Evolutionary conservation across 2,329 filamentous ascomycete genomes (phyloP), one percentile per base, ranked within the genome.

Genomic region (Bipolaris victoriae): DNA sequence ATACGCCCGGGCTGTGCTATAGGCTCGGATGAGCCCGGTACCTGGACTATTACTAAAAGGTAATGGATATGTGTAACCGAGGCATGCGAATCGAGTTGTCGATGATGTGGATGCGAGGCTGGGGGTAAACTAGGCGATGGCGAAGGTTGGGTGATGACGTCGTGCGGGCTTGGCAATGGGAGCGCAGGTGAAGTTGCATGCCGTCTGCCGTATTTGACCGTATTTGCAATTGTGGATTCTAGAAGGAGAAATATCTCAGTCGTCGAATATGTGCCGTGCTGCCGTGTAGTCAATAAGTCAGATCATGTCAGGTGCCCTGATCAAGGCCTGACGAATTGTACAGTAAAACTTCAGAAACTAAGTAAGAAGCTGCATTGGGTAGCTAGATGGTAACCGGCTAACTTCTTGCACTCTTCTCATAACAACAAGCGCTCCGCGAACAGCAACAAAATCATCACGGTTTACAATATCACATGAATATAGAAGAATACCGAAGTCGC

Each of bases 111-210:
- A 39, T 49, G 44, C 31, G 57, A 13, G 43, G 33, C 35, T 45
- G 47, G 35, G 41, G 41, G 41, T 15, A 7, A 7, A 36, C 54
- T 57, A 50, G 48, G 43, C 62, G 63, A 66, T 61, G 52, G 43
- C 47, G 26, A 36, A 15, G 37, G 40, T 24, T 53, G 20, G 26
- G 41, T 53, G 48, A 59, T 64, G 63, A 66, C 63, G 63, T 63
- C 57, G 37, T 58, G 24, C 41, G 44, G 56, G 15, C 58, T 61
- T 63, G 58, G 60, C 60, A 35, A 48, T 55, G 26, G 45, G 52
- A 49, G 52, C 37, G 11, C n/a, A 26, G 35, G 39, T 41, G 26
- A 31, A 45, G 3, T 29, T 29, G 16, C n/a, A 45, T 26, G 43
- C 16, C n/a, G 13, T 39, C 16, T 39, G 43, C 41, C 41, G 43